Conservation (phyloP, 805 yeast genomes). For the Ogataea nakhonphanomensis region DNA sequence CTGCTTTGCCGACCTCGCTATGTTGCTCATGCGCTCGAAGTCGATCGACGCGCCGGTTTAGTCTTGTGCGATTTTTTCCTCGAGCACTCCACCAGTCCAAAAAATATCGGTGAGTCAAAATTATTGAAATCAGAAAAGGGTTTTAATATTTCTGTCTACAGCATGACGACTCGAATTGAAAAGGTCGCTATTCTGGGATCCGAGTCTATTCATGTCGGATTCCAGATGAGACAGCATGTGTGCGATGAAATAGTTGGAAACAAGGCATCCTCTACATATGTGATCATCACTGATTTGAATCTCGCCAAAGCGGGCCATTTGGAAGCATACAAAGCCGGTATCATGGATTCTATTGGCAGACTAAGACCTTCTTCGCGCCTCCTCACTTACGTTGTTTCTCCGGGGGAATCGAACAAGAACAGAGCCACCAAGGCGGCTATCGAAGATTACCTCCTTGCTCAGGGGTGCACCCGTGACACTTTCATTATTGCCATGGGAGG, state of each 20-base stretch:
- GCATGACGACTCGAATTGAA: slow-evolving; percentile 25
- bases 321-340: slow-evolving; percentile 41
- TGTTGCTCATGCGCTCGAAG: slow-evolving; percentile 1
- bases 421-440: slow-evolving; percentile 88
- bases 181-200: slow-evolving; percentile 77
- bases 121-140: not conserved
- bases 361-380: slow-evolving; percentile 59
- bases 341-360: slow-evolving; percentile 36
- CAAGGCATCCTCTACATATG: slow-evolving; percentile 85
- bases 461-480: slow-evolving; percentile 96
- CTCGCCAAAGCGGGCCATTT: slow-evolving; percentile 65
- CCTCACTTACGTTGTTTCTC: slow-evolving; percentile 71
- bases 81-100: slow-evolving; percentile 8
- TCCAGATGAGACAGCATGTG: slow-evolving; percentile 70
- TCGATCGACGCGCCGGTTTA: slow-evolving; percentile 6
- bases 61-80: slow-evolving; percentile 1
- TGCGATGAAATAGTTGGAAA: slow-evolving; percentile 59
- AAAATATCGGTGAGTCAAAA: slow-evolving; percentile 6
- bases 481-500: slow-evolving; percentile 95
- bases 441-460: slow-evolving; percentile 77
- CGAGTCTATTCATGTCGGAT: slow-evolving; percentile 88
- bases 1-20: slow-evolving; percentile 14
- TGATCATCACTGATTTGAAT: slow-evolving; percentile 83
- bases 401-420: slow-evolving; percentile 90
- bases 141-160: not conserved